Conservation (phyloP, 257 asterid species). For the Rehmannia glutinosa region DNA sequence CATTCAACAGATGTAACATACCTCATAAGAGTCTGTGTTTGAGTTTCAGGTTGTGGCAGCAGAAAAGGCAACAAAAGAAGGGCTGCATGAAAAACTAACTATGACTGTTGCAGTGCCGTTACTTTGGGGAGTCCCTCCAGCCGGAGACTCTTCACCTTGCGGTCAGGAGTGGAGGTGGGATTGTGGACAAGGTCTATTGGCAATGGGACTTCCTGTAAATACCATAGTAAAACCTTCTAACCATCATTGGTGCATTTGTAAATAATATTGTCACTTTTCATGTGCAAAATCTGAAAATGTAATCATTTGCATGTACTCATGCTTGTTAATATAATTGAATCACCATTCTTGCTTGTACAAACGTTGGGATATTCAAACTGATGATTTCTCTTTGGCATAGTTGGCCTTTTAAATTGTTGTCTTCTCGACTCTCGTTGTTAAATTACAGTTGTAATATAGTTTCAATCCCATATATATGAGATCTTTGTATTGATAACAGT, state of each 20-base stretch:
- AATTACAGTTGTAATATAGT: no score
- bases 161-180: slow-evolving; percentile 91
- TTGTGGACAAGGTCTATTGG: slow-evolving; percentile 93
- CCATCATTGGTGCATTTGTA: slow-evolving; percentile 49
- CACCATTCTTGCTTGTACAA: slow-evolving; percentile 17
- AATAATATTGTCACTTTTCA: slow-evolving; percentile 27
- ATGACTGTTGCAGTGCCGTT: slow-evolving; percentile 97
- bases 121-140: slow-evolving; percentile 99
- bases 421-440: no score
- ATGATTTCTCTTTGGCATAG: not conserved
- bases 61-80: slow-evolving; percentile 71
- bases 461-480: no score
- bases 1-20: not conserved
- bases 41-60: slow-evolving; percentile 71
- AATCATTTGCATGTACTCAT: slow-evolving; percentile 6
- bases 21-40: not conserved
- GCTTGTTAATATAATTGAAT: slow-evolving; percentile 29
- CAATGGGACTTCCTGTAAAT: slow-evolving; percentile 92
- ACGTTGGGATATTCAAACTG: not conserved
- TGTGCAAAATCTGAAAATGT: slow-evolving; percentile 36
- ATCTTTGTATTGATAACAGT: no score
- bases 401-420: no score
- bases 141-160: slow-evolving; percentile 96
- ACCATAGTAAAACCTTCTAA: slow-evolving; percentile 9
- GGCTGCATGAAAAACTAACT: slow-evolving; percentile 80